phyloP scores from a whole-genome alignment of 257 asterid species.

The Primulina tabacum region DNA sequence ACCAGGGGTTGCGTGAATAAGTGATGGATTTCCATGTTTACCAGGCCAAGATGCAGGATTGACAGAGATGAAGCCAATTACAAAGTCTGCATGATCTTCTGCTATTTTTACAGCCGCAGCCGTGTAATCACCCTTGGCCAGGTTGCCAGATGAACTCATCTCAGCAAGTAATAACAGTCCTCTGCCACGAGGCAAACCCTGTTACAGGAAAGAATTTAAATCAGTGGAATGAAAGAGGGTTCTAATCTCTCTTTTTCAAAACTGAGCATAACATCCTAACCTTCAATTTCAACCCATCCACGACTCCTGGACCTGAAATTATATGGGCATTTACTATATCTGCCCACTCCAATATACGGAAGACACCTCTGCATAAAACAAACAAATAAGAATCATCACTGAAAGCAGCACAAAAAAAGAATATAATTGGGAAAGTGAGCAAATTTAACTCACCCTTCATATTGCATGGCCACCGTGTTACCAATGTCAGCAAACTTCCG shows the following conservation, averaged over 20 bases:
- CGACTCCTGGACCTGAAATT: conserved; percentile 96
- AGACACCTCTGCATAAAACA: conserved; percentile 68
- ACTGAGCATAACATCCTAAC: conserved; percentile 31
- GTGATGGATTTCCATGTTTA: conserved; percentile 74
- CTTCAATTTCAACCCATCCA: conserved; percentile 90
- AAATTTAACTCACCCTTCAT: conserved; percentile 64
- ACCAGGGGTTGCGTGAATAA: conserved; percentile 95
- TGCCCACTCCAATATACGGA: conserved; percentile 88
- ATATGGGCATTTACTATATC: conserved; percentile 95
- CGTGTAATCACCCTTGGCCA: conserved; percentile 89
- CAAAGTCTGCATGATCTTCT: conserved; percentile 87
- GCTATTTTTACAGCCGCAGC: conserved; percentile 92
- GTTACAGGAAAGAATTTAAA: conserved; percentile 23
- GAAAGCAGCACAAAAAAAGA: conserved; percentile 17
- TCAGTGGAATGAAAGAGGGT: conserved; percentile 11
- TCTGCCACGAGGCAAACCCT: conserved; percentile 86
- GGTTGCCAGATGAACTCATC: conserved; percentile 96
- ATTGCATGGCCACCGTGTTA: conserved; percentile 96
- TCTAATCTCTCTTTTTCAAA: background rate
- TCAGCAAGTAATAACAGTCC: conserved; percentile 92
- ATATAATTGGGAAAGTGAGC: conserved; percentile 15
- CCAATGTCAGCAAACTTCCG: conserved; percentile 99
- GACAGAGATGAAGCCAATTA: conserved; percentile 94
- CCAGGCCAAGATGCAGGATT: conserved; percentile 90
- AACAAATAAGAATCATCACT: conserved; percentile 23